phyloP scores from a whole-genome alignment of 495 filamentous ascomycete species.

The Aspergillus heteromorphus region DNA sequence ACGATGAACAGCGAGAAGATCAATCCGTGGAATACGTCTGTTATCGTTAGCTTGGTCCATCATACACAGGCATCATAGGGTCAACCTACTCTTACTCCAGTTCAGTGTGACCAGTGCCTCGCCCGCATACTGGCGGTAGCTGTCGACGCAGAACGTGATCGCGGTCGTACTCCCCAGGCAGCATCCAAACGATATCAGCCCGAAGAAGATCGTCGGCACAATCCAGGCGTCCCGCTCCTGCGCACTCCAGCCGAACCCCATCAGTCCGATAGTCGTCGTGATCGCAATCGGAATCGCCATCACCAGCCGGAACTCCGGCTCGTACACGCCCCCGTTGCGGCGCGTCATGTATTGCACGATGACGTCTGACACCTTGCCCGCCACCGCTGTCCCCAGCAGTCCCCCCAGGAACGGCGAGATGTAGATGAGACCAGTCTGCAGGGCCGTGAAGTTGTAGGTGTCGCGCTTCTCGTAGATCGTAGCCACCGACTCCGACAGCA shows the following conservation, averaged over 20 bases:
- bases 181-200: slow-evolving; percentile 88
- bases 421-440: slow-evolving; percentile 83
- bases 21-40: slow-evolving; percentile 80
- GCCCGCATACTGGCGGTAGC: slow-evolving; percentile 88
- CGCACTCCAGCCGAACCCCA: slow-evolving; percentile 92
- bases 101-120: slow-evolving; percentile 94
- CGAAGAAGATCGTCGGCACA: slow-evolving; percentile 90
- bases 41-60: slow-evolving; percentile 1
- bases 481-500: slow-evolving; percentile 82
- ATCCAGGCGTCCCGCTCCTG: slow-evolving; percentile 73
- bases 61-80: neutral
- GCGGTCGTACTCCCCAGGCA: slow-evolving; percentile 87
- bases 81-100: slow-evolving; percentile 72
- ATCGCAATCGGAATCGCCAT: slow-evolving; percentile 83
- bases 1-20: slow-evolving; percentile 91
- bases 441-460: slow-evolving; percentile 70
- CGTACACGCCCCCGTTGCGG: slow-evolving; percentile 89
- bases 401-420: slow-evolving; percentile 86
- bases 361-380: slow-evolving; percentile 82
- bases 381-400: slow-evolving; percentile 82
- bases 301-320: slow-evolving; percentile 89
- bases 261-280: slow-evolving; percentile 76
- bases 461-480: slow-evolving; percentile 63
- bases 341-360: slow-evolving; percentile 73
- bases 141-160: slow-evolving; percentile 93